Conservation (phyloP, 2,329 filamentous ascomycete species). For the Xylariaceae sp. region DNA sequence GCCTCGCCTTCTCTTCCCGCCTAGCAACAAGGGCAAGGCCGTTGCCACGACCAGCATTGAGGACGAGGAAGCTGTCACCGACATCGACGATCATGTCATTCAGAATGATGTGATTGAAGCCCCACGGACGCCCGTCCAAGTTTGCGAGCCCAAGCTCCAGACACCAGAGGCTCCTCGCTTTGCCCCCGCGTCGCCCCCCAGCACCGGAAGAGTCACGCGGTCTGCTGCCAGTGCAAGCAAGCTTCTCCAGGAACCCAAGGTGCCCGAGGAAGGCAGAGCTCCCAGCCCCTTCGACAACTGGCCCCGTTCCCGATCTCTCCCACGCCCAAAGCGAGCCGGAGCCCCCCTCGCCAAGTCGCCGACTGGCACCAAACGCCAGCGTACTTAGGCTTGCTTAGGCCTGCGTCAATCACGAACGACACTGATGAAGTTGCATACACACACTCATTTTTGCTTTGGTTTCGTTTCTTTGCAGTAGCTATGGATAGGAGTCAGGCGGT, state of each 20-base stretch:
- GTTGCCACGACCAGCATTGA: constrained; percentile 38
- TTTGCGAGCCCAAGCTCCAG: constrained; percentile 33
- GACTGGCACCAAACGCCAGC: constrained; percentile 31
- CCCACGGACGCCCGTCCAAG: constrained; percentile 34
- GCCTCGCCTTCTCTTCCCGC: constrained; percentile 66
- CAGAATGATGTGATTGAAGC: constrained; percentile 37
- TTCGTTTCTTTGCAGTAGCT: constrained; percentile 11
- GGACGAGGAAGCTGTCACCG: constrained; percentile 55
- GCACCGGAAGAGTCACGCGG: constrained; percentile 56
- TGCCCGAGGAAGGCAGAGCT: constrained; percentile 30
- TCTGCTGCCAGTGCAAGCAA: constrained; percentile 40
- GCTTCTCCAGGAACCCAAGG: constrained; percentile 27
- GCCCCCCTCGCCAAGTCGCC: constrained; percentile 32
- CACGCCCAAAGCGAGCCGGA: constrained; percentile 42
- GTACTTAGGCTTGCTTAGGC: constrained; percentile 26
- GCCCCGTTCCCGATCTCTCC: constrained; percentile 56
- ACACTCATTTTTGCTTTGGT: neutral
- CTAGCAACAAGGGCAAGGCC: constrained; percentile 43
- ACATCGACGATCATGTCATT: constrained; percentile 49
- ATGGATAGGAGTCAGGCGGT: neutral
- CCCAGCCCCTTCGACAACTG: constrained; percentile 63
- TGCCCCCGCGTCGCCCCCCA: constrained; percentile 57
- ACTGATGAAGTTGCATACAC: constrained; percentile 5
- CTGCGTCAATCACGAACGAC: constrained; percentile 1
- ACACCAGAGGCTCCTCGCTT: constrained; percentile 54